Evolutionary conservation across 2,329 filamentous ascomycete species (phyloP).

Genomic region (Hypoxylon rubiginosum): DNA sequence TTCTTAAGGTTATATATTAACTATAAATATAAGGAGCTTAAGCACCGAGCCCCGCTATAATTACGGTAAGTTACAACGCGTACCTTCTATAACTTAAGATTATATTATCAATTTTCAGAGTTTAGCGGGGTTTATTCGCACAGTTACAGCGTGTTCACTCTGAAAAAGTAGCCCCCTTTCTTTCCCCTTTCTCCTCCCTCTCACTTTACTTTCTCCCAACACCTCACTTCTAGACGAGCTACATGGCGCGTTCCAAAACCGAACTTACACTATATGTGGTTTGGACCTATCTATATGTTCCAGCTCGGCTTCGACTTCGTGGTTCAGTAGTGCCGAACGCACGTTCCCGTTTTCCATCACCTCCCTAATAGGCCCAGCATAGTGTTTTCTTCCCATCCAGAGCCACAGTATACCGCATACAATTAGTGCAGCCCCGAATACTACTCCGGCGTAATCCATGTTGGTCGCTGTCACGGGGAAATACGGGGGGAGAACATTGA

Average conservation of each 20-base stretch:
- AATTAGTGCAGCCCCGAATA: slow-evolving; percentile 31
- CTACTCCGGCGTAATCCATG: slow-evolving; percentile 32
- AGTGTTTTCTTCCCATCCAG: slow-evolving; percentile 25
- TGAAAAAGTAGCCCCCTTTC: too few species aligned
- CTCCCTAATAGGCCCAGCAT: slow-evolving; percentile 31
- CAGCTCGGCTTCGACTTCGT: slow-evolving; percentile 13
- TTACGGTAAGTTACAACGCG: too few species aligned
- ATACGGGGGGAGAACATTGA: slow-evolving; percentile 27
- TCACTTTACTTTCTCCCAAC: too few species aligned
- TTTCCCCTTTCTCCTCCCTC: too few species aligned
- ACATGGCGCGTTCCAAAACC: neutral
- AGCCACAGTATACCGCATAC: slow-evolving; percentile 25
- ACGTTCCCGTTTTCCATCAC: slow-evolving; percentile 33
- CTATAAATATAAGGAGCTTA: too few species aligned
- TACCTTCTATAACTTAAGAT: too few species aligned
- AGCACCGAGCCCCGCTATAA: too few species aligned
- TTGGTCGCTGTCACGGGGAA: slow-evolving; percentile 29
- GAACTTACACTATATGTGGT: neutral
- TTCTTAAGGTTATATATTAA: too few species aligned
- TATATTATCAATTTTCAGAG: too few species aligned
- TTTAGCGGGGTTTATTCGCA: too few species aligned
- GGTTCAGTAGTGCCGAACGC: slow-evolving; percentile 25
- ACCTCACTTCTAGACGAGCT: too few species aligned
- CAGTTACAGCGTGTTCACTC: too few species aligned
- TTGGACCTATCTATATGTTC: neutral